Evolutionary conservation across 306 rosid species (phyloP).

Genomic region (Cicer arietinum): DNA sequence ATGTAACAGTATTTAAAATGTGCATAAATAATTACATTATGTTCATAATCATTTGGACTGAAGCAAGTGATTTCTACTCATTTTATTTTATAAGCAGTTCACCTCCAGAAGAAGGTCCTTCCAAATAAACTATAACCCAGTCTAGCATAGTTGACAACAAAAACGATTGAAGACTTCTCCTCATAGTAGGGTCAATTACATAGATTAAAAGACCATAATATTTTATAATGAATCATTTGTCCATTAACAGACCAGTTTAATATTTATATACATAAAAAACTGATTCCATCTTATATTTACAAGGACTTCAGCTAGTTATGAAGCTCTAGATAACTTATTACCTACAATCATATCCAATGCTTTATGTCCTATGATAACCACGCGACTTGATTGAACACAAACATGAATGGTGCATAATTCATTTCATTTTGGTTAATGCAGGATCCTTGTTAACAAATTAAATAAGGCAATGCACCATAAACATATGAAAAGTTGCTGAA

Average conservation of each 20-base stretch:
- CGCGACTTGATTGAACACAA: background rate
- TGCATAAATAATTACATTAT: too few relatives aligned
- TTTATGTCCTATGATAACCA: constrained; percentile 13
- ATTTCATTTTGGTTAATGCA: constrained; percentile 23
- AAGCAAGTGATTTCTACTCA: too few relatives aligned
- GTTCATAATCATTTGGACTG: too few relatives aligned
- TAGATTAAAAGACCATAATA: too few relatives aligned
- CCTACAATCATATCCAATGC: constrained; percentile 8
- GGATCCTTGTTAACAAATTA: background rate
- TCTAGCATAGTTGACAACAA: too few relatives aligned
- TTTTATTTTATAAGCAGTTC: too few relatives aligned
- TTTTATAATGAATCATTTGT: too few relatives aligned
- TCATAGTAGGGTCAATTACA: too few relatives aligned
- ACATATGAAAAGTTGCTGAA: constrained; percentile 1
- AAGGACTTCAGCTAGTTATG: background rate
- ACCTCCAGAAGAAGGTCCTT: too few relatives aligned
- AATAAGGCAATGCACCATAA: constrained; percentile 4
- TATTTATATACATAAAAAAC: background rate
- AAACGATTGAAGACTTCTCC: too few relatives aligned
- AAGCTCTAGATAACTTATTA: background rate
- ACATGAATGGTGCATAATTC: background rate
- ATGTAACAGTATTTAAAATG: background rate
- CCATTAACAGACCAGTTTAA: too few relatives aligned
- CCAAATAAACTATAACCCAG: too few relatives aligned
- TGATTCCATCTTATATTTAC: background rate